Conservation (phyloP, 345 rosid species). For the Conringia planisiliqua region DNA sequence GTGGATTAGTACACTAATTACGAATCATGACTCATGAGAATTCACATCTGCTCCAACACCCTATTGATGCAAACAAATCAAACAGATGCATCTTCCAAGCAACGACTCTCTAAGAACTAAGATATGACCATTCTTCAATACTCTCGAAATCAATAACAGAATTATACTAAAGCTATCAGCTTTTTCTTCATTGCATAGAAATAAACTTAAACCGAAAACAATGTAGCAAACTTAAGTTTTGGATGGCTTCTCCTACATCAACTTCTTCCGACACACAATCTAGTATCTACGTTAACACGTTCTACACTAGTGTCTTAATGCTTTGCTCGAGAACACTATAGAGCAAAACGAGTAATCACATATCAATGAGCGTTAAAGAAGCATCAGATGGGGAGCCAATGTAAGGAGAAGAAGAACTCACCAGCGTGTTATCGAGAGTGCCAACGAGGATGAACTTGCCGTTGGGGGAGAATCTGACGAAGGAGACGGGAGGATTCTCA, state of each 20-base stretch:
- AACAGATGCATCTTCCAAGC: neutral
- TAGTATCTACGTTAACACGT: neutral
- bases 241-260: neutral
- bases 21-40: neutral
- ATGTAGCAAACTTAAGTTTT: neutral
- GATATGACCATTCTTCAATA: neutral
- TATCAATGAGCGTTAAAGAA: neutral
- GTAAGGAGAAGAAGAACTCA: slow-evolving; percentile 28
- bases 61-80: neutral
- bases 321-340: neutral
- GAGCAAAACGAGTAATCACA: slow-evolving; percentile 6
- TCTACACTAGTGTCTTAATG: neutral
- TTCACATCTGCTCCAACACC: neutral
- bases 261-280: neutral
- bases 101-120: neutral
- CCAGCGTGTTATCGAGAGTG: slow-evolving; percentile 82
- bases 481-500: slow-evolving; percentile 92
- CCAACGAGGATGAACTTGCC: slow-evolving; percentile 94
- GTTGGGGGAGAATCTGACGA: slow-evolving; percentile 82
- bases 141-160: neutral
- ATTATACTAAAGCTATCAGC: neutral
- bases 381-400: neutral
- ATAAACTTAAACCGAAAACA: neutral
- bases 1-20: neutral
- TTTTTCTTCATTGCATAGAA: neutral